Conservation (phyloP, 352 stramenopile genomes). For the Phytophthora pseudosyringae region DNA sequence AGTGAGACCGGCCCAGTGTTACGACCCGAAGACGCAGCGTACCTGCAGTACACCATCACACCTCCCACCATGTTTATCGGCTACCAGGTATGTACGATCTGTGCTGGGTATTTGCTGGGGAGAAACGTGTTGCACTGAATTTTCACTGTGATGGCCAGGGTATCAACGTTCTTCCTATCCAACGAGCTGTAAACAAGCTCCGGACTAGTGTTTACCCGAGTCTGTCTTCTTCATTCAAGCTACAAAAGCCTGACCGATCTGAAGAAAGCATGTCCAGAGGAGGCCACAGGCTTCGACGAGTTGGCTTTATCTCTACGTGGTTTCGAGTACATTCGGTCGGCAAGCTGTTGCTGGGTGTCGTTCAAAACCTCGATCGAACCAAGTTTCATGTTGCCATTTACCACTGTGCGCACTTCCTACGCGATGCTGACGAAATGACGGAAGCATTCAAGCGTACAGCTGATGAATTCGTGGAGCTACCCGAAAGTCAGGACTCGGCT, state of each 20-base stretch:
- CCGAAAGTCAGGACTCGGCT: constrained; percentile 38
- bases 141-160: constrained; percentile 26
- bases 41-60: constrained; percentile 68
- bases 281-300: constrained; percentile 21
- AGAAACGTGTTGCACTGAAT: neutral
- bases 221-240: constrained; percentile 28
- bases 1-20: neutral
- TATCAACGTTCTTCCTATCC: constrained; percentile 40
- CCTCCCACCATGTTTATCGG: constrained; percentile 72
- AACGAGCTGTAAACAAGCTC: constrained; percentile 42
- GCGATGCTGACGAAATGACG: constrained; percentile 52
- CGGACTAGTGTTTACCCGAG: constrained; percentile 45
- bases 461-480: constrained; percentile 59
- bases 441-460: constrained; percentile 43
- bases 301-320: constrained; percentile 73
- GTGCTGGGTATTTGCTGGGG: neutral
- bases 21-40: constrained; percentile 44
- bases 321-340: constrained; percentile 73
- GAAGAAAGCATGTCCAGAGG: neutral
- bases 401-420: constrained; percentile 60
- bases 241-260: neutral
- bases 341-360: constrained; percentile 62
- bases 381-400: constrained; percentile 64
- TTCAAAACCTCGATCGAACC: constrained; percentile 56
- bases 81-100: constrained; percentile 56